Evolutionary conservation across 768 basidiomycete genomes (phyloP).

Genomic region (Bullera alba): DNA sequence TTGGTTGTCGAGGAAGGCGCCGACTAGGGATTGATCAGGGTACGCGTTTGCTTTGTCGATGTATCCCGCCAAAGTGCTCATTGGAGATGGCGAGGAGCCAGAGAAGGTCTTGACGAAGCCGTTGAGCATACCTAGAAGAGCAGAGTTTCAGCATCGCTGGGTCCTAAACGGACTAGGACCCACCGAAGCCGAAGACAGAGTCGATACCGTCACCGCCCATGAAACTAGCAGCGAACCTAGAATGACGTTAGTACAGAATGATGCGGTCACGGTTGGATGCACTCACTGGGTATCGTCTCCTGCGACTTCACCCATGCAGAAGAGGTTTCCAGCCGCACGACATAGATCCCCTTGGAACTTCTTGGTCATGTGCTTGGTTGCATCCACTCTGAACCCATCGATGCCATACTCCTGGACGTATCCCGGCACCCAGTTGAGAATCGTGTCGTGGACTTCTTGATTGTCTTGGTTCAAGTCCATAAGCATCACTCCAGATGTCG

Average conservation of each 20-base stretch:
- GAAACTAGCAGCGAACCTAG: slow-evolving; percentile 16
- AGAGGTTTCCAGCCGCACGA: slow-evolving; percentile 18
- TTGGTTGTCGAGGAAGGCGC: slow-evolving; percentile 34
- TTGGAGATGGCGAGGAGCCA: slow-evolving; percentile 5
- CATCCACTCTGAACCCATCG: slow-evolving; percentile 33
- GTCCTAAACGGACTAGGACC: slow-evolving; percentile 1
- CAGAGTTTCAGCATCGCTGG: no score
- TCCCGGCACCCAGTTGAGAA: slow-evolving; percentile 20
- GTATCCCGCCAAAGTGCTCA: slow-evolving; percentile 7
- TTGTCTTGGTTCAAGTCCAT: slow-evolving; percentile 28
- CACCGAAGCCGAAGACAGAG: slow-evolving; percentile 32
- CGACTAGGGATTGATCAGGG: slow-evolving; percentile 18
- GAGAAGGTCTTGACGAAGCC: slow-evolving; percentile 13
- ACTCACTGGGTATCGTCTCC: slow-evolving; percentile 14
- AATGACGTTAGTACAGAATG: not conserved
- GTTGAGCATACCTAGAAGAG: slow-evolving; percentile 19
- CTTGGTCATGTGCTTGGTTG: slow-evolving; percentile 29
- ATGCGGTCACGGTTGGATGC: no score
- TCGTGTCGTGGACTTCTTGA: slow-evolving; percentile 13
- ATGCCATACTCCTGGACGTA: slow-evolving; percentile 29
- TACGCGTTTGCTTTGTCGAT: slow-evolving; percentile 2
- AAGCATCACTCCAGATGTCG: slow-evolving; percentile 19
- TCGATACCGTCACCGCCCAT: slow-evolving; percentile 23
- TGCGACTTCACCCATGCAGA: slow-evolving; percentile 33
- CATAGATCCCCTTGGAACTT: slow-evolving; percentile 29